These are phyloP conservation scores for Lactarius akahatsu DNA, from an alignment of 768 basidiomycete genomes.

Conservation along the genomic window DNA sequence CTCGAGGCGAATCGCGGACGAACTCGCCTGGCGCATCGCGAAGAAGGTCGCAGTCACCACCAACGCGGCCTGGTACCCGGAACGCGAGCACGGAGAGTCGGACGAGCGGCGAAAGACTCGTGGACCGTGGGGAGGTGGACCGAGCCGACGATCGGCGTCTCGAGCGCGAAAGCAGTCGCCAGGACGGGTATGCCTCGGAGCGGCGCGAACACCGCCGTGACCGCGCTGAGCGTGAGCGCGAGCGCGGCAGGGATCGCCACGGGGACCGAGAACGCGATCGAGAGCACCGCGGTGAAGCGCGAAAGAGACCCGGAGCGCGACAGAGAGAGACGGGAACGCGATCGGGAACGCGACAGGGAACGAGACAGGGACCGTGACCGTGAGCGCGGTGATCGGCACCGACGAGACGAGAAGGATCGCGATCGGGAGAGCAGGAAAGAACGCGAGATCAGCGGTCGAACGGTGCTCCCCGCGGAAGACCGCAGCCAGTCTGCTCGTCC, in stretches of 20 bases:
- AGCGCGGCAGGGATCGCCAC: conserved; percentile 35
- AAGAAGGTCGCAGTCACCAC: conserved; percentile 63
- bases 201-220: conserved; percentile 37
- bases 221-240: conserved; percentile 42
- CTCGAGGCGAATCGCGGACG: conserved; percentile 41
- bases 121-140: conserved; percentile 53
- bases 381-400: conserved; percentile 31
- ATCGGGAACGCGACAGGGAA: conserved; percentile 33
- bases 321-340: conserved; percentile 31
- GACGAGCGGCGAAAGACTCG: conserved; percentile 59
- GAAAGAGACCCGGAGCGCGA: conserved; percentile 35
- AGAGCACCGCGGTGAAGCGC: conserved; percentile 34
- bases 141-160: conserved; percentile 50
- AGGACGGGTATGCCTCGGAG: conserved; percentile 41
- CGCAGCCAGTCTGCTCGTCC: conserved; percentile 55
- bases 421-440: conserved; percentile 64
- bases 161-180: conserved; percentile 49
- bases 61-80: conserved; percentile 64
- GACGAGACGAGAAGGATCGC: conserved; percentile 50
- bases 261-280: conserved; percentile 33
- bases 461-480: conserved; percentile 49
- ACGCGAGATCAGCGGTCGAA: conserved; percentile 44
- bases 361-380: conserved; percentile 34
- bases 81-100: conserved; percentile 73
- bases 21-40: conserved; percentile 58